phyloP scores from a whole-genome alignment of 495 filamentous ascomycete species.

The Cudoniella acicularis region DNA sequence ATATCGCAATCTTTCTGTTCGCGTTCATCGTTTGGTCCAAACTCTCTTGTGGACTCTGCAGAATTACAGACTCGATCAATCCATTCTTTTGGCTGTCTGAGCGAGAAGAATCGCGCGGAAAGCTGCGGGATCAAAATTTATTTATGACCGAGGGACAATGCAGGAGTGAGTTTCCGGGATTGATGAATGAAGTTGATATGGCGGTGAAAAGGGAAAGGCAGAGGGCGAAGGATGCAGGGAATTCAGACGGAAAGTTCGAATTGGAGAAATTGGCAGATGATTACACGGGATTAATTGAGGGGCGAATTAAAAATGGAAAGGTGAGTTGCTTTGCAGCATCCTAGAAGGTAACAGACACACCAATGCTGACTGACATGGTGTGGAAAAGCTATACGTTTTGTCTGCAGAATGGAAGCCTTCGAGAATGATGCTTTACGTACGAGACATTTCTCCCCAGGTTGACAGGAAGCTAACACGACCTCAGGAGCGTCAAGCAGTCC shows the following conservation, averaged over 20 bases:
- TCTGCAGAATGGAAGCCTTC: conserved; percentile 33
- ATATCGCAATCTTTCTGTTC: neutral
- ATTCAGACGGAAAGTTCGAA: conserved; percentile 30
- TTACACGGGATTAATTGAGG: conserved; percentile 35
- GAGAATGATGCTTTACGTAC: conserved; percentile 14
- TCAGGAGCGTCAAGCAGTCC: conserved; percentile 37
- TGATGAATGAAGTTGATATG: conserved; percentile 42
- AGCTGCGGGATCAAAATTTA: conserved; percentile 26
- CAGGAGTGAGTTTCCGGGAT: conserved; percentile 38
- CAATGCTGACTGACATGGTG: neutral
- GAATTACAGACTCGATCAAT: neutral
- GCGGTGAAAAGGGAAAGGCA: conserved; percentile 33
- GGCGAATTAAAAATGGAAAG: conserved; percentile 40
- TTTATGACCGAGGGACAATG: conserved; percentile 40
- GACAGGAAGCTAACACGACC: too few relatives aligned
- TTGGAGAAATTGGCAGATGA: conserved; percentile 34
- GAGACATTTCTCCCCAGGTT: too few relatives aligned
- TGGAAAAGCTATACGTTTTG: conserved; percentile 37
- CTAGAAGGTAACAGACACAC: neutral
- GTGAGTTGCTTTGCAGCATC: conserved; percentile 12
- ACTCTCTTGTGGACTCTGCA: neutral
- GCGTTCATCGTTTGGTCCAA: neutral
- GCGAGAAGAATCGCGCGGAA: neutral
- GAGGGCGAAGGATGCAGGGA: neutral
- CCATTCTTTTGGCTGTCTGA: neutral